Evolutionary conservation across 1,284 basidiomycete genomes (phyloP), one percentile per base, ranked within the genome.

Genomic region (Moesziomyces sp.): DNA sequence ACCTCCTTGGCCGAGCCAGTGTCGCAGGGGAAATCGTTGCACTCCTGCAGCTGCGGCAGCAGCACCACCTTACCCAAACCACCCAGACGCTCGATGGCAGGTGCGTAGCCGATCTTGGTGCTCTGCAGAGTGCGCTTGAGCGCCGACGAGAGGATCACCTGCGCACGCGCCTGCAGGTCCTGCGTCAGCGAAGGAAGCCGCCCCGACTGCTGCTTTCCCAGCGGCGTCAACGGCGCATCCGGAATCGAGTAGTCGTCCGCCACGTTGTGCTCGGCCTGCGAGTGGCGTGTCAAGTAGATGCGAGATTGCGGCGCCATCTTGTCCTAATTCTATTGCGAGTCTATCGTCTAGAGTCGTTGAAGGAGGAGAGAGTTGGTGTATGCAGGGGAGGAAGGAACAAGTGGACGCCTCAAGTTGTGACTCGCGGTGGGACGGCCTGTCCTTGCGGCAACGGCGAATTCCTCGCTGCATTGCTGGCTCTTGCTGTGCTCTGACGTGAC

Each of bases 1-100:
- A 72, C 70, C 40, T 68, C 71, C 42, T 71, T 75, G 9, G 67
- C 46, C 5, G 81, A 83, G 30, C 83, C 83, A 5, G 82, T 84
- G 57, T 84, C 83, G 59, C 82, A 83, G 5, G 82, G 83, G 46
- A 74, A 74, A 26, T 53, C 78, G 60, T 80, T 83, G 65, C 79
- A 83, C 46, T 83, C 80, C 58, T 84, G 82, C 33, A 81, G 66
- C 68, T 82, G 78, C 14, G 82, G 82, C 26, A 84, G 70, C 33
- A 75, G 26, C 11, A 81, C 69, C 3, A 81, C 77, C 43, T 77
- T 76, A 26, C 46, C 49, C 13, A 69, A 38, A 10, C 80, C 82
- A n/a, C 80, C 79, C 2, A 82, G 69, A 16, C 80, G 74, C 55
- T 78, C 63, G 40, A 83, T 73, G 19, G 71, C 64, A 13, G 75